These are phyloP conservation scores for Thalia dealbata DNA, from an alignment of 176 grass and related monocot genomes.

Conservation along the genomic window DNA sequence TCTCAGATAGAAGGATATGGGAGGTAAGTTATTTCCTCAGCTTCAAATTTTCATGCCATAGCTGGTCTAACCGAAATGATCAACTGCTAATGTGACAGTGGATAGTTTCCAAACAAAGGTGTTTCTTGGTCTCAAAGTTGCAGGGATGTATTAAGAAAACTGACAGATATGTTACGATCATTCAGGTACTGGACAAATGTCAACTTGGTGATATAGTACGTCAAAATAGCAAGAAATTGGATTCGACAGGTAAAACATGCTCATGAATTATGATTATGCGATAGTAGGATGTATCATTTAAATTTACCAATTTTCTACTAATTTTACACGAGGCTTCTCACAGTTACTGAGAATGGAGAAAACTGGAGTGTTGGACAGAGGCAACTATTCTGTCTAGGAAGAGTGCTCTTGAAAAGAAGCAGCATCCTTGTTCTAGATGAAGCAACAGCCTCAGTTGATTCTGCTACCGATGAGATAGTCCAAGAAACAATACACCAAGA, in stretches of 20 bases:
- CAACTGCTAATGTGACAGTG: not conserved
- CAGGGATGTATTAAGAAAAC: not conserved
- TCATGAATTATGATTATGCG: not conserved
- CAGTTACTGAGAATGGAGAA: constrained; percentile 88
- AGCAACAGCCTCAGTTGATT: constrained; percentile 92
- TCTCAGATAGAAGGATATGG: constrained; percentile 23
- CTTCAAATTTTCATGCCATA: not conserved
- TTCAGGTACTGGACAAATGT: constrained; percentile 72
- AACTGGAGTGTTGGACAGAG: constrained; percentile 92
- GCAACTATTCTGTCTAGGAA: constrained; percentile 87
- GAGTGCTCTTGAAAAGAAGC: constrained; percentile 74
- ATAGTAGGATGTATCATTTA: not conserved
- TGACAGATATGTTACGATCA: not conserved
- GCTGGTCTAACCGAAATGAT: not conserved
- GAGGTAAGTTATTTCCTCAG: constrained; percentile 20
- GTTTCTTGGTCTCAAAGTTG: not conserved
- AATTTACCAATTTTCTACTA: not conserved
- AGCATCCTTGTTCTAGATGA: constrained; percentile 69
- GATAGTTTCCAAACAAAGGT: not conserved
- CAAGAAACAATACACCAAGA: constrained; percentile 52
- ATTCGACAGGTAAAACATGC: constrained; percentile 52
- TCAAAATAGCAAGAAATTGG: constrained; percentile 50
- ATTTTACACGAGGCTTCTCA: not conserved
- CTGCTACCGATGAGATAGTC: constrained; percentile 61
- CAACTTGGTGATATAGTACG: constrained; percentile 74